phyloP scores from a whole-genome alignment of 23 red algal genomes.

The Agarophyton chilense region DNA sequence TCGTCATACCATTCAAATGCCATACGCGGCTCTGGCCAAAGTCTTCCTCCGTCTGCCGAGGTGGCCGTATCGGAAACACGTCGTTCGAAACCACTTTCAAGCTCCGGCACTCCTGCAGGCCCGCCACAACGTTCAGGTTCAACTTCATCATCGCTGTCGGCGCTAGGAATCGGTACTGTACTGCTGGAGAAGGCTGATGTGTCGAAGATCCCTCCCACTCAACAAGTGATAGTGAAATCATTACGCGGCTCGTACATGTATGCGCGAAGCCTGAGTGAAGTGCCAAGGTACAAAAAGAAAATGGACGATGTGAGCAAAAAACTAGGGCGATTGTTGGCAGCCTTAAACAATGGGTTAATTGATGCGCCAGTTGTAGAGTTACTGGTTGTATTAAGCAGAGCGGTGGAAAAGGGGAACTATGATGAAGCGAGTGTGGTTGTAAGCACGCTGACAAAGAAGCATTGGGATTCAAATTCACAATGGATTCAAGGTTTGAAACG shows the following conservation, averaged over 20 bases:
- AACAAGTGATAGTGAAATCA: conserved; percentile 65
- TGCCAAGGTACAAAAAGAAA: conserved; percentile 75
- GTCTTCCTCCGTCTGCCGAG: conserved; percentile 62
- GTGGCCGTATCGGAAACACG: conserved; percentile 54
- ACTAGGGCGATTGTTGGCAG: conserved; percentile 74
- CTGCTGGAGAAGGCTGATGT: conserved; percentile 88
- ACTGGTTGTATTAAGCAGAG: conserved; percentile 56
- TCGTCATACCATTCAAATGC: conserved; percentile 62
- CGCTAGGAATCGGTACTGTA: conserved; percentile 44
- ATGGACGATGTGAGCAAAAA: conserved; percentile 94
- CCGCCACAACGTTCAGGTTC: conserved; percentile 46
- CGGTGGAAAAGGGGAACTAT: conserved; percentile 77
- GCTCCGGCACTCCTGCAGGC: conserved; percentile 54
- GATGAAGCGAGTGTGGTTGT: conserved; percentile 51
- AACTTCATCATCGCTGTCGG: conserved; percentile 65
- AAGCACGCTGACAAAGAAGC: conserved; percentile 67
- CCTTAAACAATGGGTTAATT: conserved; percentile 67
- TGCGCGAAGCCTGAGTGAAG: conserved; percentile 48
- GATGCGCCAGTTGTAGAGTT: conserved; percentile 51
- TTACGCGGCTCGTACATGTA: conserved; percentile 75
- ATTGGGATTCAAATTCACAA: conserved; percentile 74
- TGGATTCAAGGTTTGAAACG: conserved; percentile 79
- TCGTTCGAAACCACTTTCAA: conserved; percentile 47
- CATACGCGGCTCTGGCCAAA: conserved; percentile 33
- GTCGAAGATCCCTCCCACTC: conserved; percentile 60